Evolutionary conservation across 1,139 yeast species (phyloP).

Genomic region (Yamadazyma siamensis): DNA sequence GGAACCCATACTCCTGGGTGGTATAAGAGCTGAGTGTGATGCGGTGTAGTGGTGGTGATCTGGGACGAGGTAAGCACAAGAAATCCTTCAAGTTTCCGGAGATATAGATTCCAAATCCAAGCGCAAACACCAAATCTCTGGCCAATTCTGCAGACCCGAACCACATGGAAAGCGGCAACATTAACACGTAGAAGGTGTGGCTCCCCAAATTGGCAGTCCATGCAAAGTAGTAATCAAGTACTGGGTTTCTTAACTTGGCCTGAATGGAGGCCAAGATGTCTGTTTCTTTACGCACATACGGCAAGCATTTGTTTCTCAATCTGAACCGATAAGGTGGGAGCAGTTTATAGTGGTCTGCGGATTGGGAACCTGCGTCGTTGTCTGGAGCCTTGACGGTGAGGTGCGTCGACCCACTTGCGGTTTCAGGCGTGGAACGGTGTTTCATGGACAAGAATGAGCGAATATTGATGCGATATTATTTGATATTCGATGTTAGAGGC

Average conservation of each 20-base stretch:
- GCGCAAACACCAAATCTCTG: constrained; percentile 68
- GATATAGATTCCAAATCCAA: constrained; percentile 82
- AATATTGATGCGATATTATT: too few species aligned
- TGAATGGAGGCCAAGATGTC: constrained; percentile 60
- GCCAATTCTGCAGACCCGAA: constrained; percentile 61
- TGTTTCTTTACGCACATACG: constrained; percentile 66
- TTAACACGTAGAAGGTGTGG: constrained; percentile 87
- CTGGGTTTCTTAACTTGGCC: constrained; percentile 41
- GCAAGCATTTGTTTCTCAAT: constrained; percentile 54
- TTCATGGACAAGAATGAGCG: constrained; percentile 2
- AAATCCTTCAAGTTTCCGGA: constrained; percentile 80
- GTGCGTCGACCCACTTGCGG: constrained; percentile 1
- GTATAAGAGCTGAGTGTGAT: constrained; percentile 88
- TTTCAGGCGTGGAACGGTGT: background rate
- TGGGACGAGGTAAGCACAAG: constrained; percentile 87
- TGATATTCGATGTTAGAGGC: too few species aligned
- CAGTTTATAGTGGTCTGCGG: constrained; percentile 59
- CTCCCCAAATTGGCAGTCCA: constrained; percentile 89
- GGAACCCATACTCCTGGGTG: constrained; percentile 91
- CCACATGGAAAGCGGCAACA: constrained; percentile 87
- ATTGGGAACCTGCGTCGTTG: constrained; percentile 70
- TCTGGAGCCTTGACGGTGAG: constrained; percentile 1
- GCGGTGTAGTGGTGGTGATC: constrained; percentile 87
- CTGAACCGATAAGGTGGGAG: constrained; percentile 60
- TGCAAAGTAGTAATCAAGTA: constrained; percentile 75